Conservation (phyloP, 495 filamentous ascomycete genomes). For the Tuber microsphaerosporum region DNA sequence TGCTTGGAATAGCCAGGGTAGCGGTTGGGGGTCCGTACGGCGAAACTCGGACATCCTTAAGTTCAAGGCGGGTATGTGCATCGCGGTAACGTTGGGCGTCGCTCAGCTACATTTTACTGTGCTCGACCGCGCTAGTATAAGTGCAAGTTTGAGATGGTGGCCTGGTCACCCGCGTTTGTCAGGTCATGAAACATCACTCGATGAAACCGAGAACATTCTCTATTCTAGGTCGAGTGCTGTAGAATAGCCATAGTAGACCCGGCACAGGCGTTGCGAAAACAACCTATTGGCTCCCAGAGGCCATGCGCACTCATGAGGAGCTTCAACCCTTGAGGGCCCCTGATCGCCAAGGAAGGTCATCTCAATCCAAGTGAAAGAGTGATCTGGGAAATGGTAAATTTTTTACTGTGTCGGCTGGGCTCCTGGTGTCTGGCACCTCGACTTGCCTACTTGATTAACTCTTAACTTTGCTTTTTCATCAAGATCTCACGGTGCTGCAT, state of each 20-base stretch:
- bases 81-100: not conserved
- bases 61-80: not conserved
- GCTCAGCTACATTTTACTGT: not conserved
- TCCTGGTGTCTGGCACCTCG: too few relatives aligned
- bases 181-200: not conserved
- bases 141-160: not conserved
- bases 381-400: not conserved
- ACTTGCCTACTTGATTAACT: too few relatives aligned
- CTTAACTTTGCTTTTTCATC: too few relatives aligned
- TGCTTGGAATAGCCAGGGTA: not conserved
- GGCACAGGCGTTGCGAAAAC: not conserved
- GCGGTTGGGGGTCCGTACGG: not conserved
- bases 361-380: not conserved
- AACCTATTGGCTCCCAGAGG: not conserved
- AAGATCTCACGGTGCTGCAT: too few relatives aligned
- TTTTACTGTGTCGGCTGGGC: too few relatives aligned
- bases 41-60: not conserved
- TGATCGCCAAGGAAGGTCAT: not conserved
- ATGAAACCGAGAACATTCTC: not conserved
- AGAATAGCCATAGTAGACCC: not conserved
- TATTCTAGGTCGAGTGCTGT: not conserved
- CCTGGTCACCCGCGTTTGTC: not conserved
- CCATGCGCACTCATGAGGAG: not conserved
- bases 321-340: not conserved
- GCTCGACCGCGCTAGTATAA: not conserved